A percentile compares a stretch with the other conserved stretches of the same genome.
These are phyloP conservation scores for Leishmania lainsoni DNA, from an alignment of 208 protist species.

Conservation along the genomic window DNA sequence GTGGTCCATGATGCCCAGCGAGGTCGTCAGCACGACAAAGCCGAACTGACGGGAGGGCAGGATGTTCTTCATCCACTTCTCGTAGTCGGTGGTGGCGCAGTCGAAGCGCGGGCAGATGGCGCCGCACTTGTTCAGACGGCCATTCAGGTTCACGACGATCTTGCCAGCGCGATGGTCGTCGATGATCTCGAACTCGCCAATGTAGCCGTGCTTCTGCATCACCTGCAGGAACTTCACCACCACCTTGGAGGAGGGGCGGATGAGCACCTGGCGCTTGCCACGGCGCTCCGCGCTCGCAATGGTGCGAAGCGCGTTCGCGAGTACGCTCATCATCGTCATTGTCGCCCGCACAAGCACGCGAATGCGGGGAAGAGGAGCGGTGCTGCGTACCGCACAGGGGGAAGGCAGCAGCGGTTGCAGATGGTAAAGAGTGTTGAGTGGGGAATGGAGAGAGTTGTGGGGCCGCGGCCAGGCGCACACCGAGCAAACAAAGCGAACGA, in stretches of 20 bases:
- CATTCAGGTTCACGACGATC: constrained; percentile 99
- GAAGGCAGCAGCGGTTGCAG: not conserved
- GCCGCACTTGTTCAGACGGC: constrained; percentile 99
- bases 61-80: constrained; percentile 99
- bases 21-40: constrained; percentile 99
- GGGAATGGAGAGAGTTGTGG: not conserved
- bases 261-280: constrained; percentile 99
- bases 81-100: constrained; percentile 95
- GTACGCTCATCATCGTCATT: constrained; percentile 99
- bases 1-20: constrained; percentile 99
- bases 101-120: constrained; percentile 99
- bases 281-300: constrained; percentile 99
- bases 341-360: constrained; percentile 44
- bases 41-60: constrained; percentile 99
- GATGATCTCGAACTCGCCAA: constrained; percentile 99
- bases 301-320: constrained; percentile 98
- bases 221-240: constrained; percentile 99
- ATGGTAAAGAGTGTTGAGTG: not conserved
- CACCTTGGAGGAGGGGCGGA: constrained; percentile 99
- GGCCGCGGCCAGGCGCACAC: not conserved
- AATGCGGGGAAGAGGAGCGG: constrained; percentile 6
- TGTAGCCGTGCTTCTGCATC: constrained; percentile 99
- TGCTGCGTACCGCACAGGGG: not conserved
- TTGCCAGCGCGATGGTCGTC: constrained; percentile 99
- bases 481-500: not conserved